Evolutionary conservation across 306 rosid genomes (phyloP), one percentile per base, ranked within the genome.

Genomic region (Gastrolobium villosum): DNA sequence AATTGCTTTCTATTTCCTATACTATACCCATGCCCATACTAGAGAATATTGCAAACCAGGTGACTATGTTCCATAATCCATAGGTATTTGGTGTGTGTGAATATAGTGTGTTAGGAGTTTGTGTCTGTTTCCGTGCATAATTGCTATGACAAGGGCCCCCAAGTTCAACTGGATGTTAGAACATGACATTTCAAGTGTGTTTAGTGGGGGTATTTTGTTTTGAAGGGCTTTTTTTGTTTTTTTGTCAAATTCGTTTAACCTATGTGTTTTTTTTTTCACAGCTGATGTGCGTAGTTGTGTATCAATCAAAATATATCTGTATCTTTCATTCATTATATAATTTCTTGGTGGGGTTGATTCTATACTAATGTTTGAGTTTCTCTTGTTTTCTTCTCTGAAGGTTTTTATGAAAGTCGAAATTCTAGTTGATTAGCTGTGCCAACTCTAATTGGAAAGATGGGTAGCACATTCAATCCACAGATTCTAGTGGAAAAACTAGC

Each of bases 391-490:
- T 64, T 65, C 46, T 11, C 41, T 80, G 73, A 82, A 87, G 93
- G 87, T 78, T 80, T 46, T 71, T 73, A 49, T 66, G 48, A 43
- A 79, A 85, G 74, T 67, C 77, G 75, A 66, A 62, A 49, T 76
- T 77, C 70, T 82, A 72, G 78, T 79, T 80, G 77, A 36, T 77
- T 56, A 79, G 83, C 73, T 55, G 57, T 74, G 81, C 75, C 32
- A 60, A 52, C 56, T 76, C 56, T 44, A 81, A 54, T 63, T 77
- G 49, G 83, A 88, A 86, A 74, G 83, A 95, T 95, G 99, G 91
- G 98, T 63, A 88, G 96, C 86, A 83, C 98, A 63, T 95, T 95
- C 84, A 95, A 95, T 91, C 90, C 96, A n/a, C 99, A 95, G 67
- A 95, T 95, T 91, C 84, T 95, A 72, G 89, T 91, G 80, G 99